Percentiles rank a stretch among this genome's conserved stretches.
Conservation (phyloP, 495 filamentous ascomycete species). For the Elasticomyces elasticus region DNA sequence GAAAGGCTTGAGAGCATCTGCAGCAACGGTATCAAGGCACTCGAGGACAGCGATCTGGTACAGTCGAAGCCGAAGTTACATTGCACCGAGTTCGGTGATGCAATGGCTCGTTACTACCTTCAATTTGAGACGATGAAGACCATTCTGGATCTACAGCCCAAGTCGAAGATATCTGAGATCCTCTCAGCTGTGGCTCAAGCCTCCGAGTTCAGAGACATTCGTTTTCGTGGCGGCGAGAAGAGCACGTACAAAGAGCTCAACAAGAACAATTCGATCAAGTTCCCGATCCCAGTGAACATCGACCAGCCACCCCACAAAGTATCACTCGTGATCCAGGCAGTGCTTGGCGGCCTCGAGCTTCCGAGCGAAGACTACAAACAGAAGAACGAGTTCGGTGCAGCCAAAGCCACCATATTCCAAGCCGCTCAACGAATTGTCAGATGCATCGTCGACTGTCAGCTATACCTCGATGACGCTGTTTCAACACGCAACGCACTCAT, state of each 20-base stretch:
- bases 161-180: conserved; percentile 57
- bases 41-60: conserved; percentile 55
- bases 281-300: conserved; percentile 70
- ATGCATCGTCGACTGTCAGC: conserved; percentile 79
- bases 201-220: conserved; percentile 65
- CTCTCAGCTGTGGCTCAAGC: conserved; percentile 59
- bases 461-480: conserved; percentile 55
- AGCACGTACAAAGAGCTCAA: conserved; percentile 74
- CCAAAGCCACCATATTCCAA: conserved; percentile 64
- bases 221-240: conserved; percentile 67
- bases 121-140: conserved; percentile 83
- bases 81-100: conserved; percentile 70
- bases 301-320: conserved; percentile 67
- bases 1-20: conserved; percentile 70
- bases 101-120: conserved; percentile 90
- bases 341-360: conserved; percentile 67
- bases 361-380: conserved; percentile 52
- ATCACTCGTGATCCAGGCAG: conserved; percentile 73
- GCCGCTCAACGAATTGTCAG: conserved; percentile 65
- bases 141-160: conserved; percentile 52
- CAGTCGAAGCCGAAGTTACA: conserved; percentile 37
- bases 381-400: conserved; percentile 52
- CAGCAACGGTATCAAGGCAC: conserved; percentile 60
- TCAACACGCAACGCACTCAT: conserved; percentile 63
- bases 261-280: conserved; percentile 58